Conservation (phyloP, 202 grass and related monocot species). For the Setaria italica region DNA sequence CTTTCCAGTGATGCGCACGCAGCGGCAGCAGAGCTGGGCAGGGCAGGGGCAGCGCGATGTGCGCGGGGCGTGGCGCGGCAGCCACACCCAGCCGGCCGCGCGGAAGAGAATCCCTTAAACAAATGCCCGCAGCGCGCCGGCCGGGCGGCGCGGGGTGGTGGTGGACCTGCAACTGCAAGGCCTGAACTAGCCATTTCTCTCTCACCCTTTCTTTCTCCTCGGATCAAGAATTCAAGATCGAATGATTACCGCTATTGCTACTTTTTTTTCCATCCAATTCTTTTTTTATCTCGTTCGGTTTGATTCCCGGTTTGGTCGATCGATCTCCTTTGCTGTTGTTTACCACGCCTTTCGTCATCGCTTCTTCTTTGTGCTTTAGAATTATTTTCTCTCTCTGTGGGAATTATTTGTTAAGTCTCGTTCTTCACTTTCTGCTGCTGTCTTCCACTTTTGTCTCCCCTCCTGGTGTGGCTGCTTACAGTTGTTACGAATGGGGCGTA, state of each 20-base stretch:
- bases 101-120: constrained; percentile 23
- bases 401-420: neutral
- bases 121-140: constrained; percentile 22
- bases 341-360: constrained; percentile 2
- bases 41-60: constrained; percentile 49
- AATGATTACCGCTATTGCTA: constrained; percentile 15
- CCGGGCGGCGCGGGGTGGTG: constrained; percentile 34
- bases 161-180: constrained; percentile 22
- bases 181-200: neutral
- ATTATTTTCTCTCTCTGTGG: neutral
- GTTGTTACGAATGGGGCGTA: constrained; percentile 8
- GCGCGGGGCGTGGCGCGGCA: constrained; percentile 37
- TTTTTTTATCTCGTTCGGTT: neutral
- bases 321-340: neutral
- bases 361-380: neutral
- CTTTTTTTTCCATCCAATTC: neutral
- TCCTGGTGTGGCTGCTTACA: neutral
- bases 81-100: neutral
- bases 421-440: constrained; percentile 15
- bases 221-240: constrained; percentile 28
- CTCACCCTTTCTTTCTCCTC: neutral
- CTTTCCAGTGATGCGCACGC: constrained; percentile 67
- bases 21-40: constrained; percentile 24
- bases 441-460: neutral
- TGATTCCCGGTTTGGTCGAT: neutral